Evolutionary conservation across 2,329 filamentous ascomycete genomes (phyloP).

Genomic region (Penicillium sp.): DNA sequence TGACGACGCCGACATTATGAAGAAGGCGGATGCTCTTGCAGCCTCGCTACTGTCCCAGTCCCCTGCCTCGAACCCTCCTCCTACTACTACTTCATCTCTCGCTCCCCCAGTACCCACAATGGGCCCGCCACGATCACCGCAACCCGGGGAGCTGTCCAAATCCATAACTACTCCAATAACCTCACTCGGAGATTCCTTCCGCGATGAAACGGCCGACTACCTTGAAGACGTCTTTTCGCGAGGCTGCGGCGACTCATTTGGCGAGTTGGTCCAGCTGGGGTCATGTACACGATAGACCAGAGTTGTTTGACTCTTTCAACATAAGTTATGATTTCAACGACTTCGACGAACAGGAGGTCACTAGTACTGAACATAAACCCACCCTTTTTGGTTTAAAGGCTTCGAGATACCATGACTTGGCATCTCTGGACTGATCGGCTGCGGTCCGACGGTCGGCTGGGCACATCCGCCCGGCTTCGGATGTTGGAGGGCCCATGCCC

Average conservation of each 20-base stretch:
- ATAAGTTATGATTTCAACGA: background rate
- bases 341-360: background rate
- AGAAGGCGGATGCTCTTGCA: constrained; percentile 24
- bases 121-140: constrained; percentile 7
- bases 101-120: constrained; percentile 3
- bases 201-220: constrained; percentile 38
- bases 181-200: constrained; percentile 33
- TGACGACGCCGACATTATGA: constrained; percentile 33
- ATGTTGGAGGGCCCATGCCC: constrained; percentile 16
- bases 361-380: background rate
- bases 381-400: background rate
- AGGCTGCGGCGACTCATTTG: constrained; percentile 22
- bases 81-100: background rate
- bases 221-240: constrained; percentile 25
- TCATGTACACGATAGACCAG: background rate
- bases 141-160: background rate
- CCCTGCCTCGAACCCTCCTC: background rate
- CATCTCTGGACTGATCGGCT: constrained; percentile 6
- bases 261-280: constrained; percentile 15
- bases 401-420: constrained; percentile 5
- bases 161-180: constrained; percentile 6
- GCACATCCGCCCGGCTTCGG: constrained; percentile 19
- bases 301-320: background rate
- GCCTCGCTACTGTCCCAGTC: constrained; percentile 3
- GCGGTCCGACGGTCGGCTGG: constrained; percentile 29